Evolutionary conservation across 2,329 filamentous ascomycete species (phyloP).

Genomic region (Fusarium floridanum): DNA sequence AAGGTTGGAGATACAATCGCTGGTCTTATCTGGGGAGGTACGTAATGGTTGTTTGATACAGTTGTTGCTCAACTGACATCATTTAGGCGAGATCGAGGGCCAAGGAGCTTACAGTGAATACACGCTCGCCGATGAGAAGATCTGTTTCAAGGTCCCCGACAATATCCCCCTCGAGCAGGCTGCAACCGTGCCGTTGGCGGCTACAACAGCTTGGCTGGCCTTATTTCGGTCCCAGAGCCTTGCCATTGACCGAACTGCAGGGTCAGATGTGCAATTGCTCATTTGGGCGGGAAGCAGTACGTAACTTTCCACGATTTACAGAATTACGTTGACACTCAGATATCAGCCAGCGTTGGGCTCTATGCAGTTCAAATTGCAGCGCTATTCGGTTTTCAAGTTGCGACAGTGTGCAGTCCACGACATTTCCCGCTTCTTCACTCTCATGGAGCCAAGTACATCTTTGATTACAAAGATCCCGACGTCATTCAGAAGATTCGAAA

Average conservation of each 20-base stretch:
- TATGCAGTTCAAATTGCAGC: constrained; percentile 53
- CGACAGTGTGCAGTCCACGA: constrained; percentile 50
- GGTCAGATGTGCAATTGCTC: constrained; percentile 42
- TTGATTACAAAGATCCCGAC: constrained; percentile 54
- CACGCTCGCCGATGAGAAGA: constrained; percentile 54
- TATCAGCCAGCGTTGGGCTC: constrained; percentile 51
- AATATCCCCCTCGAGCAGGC: constrained; percentile 47
- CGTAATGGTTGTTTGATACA: constrained; percentile 4
- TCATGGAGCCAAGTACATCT: constrained; percentile 50
- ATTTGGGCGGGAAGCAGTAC: constrained; percentile 59
- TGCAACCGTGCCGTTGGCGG: constrained; percentile 54
- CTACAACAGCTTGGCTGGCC: constrained; percentile 53
- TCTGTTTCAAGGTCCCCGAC: constrained; percentile 54
- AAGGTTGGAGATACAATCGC: constrained; percentile 27
- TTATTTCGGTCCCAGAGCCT: constrained; percentile 53
- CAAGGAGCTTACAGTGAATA: constrained; percentile 56
- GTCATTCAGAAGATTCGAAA: constrained; percentile 51
- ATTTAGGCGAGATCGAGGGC: constrained; percentile 37
- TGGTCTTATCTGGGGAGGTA: constrained; percentile 46
- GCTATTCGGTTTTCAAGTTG: constrained; percentile 46
- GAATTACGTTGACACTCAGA: neutral
- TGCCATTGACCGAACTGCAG: constrained; percentile 40
- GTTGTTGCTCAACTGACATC: neutral
- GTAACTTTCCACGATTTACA: neutral
- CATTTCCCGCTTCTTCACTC: constrained; percentile 48